phyloP scores from a whole-genome alignment of 1,139 yeast species.

The Blastobotrys elegans region DNA sequence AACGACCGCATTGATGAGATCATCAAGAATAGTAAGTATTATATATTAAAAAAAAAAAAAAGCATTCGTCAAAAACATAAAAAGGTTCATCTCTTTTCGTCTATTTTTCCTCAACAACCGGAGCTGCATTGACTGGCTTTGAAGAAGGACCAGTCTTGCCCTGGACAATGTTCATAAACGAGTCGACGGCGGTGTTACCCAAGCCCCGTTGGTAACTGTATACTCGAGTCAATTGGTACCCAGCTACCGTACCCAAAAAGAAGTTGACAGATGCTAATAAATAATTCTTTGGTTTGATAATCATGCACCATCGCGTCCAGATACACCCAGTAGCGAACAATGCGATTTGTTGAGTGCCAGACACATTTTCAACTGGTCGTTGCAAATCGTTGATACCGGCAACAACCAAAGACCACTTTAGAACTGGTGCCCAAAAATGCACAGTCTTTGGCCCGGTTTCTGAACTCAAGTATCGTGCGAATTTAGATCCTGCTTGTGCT shows the following conservation, averaged over 20 bases:
- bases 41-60: no score
- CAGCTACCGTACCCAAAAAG: conserved; percentile 88
- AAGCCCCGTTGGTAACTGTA: conserved; percentile 50
- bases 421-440: conserved; percentile 71
- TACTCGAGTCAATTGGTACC: conserved; percentile 73
- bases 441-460: conserved; percentile 95
- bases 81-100: neutral
- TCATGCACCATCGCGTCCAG: conserved; percentile 99
- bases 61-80: neutral
- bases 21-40: neutral
- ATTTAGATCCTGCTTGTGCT: conserved; percentile 41
- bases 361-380: conserved; percentile 87
- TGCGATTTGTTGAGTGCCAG: conserved; percentile 91
- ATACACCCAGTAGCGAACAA: conserved; percentile 87
- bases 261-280: conserved; percentile 90
- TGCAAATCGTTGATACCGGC: conserved; percentile 85
- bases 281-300: conserved; percentile 82
- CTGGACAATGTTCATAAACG: conserved; percentile 52
- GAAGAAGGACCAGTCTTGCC: conserved; percentile 39
- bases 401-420: conserved; percentile 77
- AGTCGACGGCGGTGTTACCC: conserved; percentile 50
- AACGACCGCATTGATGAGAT: neutral
- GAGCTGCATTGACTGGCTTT: no score
- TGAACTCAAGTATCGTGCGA: conserved; percentile 67
- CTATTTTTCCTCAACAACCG: neutral